Evolutionary conservation across 306 rosid species (phyloP).

Genomic region (Prunus fruticosa): DNA sequence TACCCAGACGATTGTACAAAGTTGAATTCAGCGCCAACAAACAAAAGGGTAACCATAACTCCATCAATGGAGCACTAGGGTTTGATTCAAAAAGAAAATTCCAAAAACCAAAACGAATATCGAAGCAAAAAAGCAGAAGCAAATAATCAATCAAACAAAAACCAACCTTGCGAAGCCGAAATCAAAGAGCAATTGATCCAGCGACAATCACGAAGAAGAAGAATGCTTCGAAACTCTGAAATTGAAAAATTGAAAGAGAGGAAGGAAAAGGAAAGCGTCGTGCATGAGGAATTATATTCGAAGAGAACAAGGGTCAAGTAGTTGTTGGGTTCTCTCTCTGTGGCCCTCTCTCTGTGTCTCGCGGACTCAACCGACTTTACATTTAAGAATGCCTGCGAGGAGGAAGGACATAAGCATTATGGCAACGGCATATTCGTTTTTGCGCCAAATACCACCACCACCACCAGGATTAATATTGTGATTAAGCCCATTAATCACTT

Average conservation of each 20-base stretch:
- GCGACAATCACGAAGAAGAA: neutral
- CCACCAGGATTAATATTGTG: no score
- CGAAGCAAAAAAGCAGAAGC: neutral
- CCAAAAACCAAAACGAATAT: neutral
- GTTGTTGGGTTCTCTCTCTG: neutral
- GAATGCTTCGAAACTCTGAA: neutral
- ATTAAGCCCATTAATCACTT: no score
- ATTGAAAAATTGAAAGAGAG: neutral
- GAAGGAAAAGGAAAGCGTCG: slow-evolving; percentile 8
- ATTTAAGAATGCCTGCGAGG: slow-evolving; percentile 47
- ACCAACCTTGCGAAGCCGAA: neutral
- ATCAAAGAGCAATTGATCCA: slow-evolving; percentile 13
- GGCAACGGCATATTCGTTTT: slow-evolving; percentile 21
- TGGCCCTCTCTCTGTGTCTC: neutral
- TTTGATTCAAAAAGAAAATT: neutral
- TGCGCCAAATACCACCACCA: neutral
- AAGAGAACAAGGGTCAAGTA: neutral
- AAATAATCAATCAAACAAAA: neutral
- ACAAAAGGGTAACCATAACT: neutral
- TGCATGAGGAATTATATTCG: no score
- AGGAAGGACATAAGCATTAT: neutral
- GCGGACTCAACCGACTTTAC: slow-evolving; percentile 23
- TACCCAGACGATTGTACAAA: neutral
- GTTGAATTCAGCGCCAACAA: slow-evolving; percentile 9
- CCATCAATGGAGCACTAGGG: neutral